These are phyloP conservation scores for Emergomyces orientalis DNA, from an alignment of 2,329 filamentous ascomycete genomes.

Conservation along the genomic window DNA sequence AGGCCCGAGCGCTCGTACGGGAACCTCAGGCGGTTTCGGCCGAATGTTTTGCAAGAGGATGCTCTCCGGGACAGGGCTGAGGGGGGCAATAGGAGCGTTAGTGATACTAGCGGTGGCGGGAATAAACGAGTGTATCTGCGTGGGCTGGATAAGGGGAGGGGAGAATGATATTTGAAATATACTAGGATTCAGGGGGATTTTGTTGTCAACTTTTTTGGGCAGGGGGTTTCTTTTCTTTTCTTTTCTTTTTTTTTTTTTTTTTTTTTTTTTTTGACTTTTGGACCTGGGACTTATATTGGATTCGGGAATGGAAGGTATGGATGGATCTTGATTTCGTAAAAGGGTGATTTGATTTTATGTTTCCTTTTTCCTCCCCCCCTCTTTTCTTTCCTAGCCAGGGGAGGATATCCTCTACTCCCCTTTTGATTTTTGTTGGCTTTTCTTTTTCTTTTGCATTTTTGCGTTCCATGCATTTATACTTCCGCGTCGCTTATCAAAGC, in stretches of 20 bases:
- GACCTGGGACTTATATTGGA: too few relatives aligned
- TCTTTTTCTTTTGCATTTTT: neutral
- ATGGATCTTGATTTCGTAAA: too few relatives aligned
- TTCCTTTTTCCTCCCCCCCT: too few relatives aligned
- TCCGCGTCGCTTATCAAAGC: neutral
- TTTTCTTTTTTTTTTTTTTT: neutral
- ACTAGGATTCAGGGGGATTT: neutral
- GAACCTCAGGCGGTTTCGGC: constrained; percentile 12
- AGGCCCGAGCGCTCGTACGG: constrained; percentile 19
- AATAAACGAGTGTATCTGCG: constrained; percentile 33
- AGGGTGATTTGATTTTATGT: neutral
- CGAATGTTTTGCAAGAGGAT: constrained; percentile 6
- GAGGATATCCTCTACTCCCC: too few relatives aligned
- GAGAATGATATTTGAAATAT: neutral
- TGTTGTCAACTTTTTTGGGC: neutral
- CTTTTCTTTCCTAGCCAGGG: too few relatives aligned
- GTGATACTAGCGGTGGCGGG: constrained; percentile 30
- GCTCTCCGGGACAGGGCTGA: neutral
- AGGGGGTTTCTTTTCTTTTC: neutral
- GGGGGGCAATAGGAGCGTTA: constrained; percentile 24
- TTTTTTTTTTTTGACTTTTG: too few relatives aligned
- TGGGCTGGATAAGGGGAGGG: constrained; percentile 23
- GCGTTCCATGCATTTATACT: too few relatives aligned
- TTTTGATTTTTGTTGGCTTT: constrained; percentile 4
- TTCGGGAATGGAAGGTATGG: too few relatives aligned